These are phyloP conservation scores for Lablab purpureus DNA, from an alignment of 306 rosid species.

Conservation along the genomic window DNA sequence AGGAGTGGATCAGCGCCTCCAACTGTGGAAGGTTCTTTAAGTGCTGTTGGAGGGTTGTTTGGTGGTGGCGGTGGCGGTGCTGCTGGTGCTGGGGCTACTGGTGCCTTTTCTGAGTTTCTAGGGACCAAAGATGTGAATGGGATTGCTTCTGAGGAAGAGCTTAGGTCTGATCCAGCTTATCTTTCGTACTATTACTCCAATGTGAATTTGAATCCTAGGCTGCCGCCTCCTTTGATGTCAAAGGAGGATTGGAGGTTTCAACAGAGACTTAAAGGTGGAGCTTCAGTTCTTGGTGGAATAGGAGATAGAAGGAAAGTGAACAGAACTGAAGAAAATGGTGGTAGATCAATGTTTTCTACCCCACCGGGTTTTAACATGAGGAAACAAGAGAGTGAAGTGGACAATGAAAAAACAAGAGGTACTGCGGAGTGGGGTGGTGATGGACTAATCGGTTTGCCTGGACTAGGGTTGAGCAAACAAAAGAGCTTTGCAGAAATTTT, in stretches of 20 bases:
- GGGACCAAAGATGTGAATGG: slow-evolving; percentile 67
- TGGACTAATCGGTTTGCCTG: slow-evolving; percentile 85
- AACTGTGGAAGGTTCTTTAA: slow-evolving; percentile 84
- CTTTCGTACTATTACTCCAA: slow-evolving; percentile 76
- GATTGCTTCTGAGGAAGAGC: slow-evolving; percentile 79
- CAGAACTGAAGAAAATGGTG: slow-evolving; percentile 62
- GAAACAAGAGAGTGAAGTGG: slow-evolving; percentile 67
- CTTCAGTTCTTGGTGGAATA: slow-evolving; percentile 77
- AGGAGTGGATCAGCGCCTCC: slow-evolving; percentile 98
- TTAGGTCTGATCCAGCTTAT: slow-evolving; percentile 96
- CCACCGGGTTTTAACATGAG: slow-evolving; percentile 80
- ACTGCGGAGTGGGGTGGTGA: slow-evolving; percentile 79
- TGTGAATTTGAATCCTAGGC: slow-evolving; percentile 85
- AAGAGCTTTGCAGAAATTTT: slow-evolving; percentile 93
- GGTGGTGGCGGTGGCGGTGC: slow-evolving; percentile 22
- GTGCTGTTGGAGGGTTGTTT: slow-evolving; percentile 82
- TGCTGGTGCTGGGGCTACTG: background rate
- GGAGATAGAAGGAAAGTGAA: slow-evolving; percentile 82
- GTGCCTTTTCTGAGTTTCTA: slow-evolving; percentile 56
- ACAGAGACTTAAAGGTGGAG: slow-evolving; percentile 78
- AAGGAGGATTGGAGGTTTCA: slow-evolving; percentile 91
- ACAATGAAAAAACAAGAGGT: slow-evolving; percentile 60
- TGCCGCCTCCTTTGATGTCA: slow-evolving; percentile 87
- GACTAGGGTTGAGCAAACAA: slow-evolving; percentile 87
- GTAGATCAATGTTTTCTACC: slow-evolving; percentile 66